Conservation (phyloP, 2,329 filamentous ascomycete genomes). For the Fusarium torulosum region DNA sequence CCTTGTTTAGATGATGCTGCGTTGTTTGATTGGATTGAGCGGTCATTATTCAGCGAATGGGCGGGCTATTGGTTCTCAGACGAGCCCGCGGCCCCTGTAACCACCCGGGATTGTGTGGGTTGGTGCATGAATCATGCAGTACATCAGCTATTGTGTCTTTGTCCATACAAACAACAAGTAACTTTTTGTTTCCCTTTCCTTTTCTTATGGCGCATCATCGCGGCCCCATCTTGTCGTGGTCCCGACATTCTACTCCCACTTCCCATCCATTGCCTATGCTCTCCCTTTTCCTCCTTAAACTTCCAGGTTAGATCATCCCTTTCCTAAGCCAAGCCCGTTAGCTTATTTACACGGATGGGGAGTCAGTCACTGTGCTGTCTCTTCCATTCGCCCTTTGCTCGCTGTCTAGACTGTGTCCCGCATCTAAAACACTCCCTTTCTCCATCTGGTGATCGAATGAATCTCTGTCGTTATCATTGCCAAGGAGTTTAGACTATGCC, state of each 20-base stretch:
- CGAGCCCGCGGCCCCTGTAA: constrained; percentile 21
- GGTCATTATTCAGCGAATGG: constrained; percentile 4
- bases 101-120: constrained; percentile 22
- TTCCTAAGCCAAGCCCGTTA: constrained; percentile 25
- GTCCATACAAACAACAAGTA: not conserved
- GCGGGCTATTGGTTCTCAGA: constrained; percentile 35
- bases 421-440: constrained; percentile 6
- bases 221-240: constrained; percentile 11
- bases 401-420: constrained; percentile 2
- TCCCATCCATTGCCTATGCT: not conserved
- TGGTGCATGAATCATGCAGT: constrained; percentile 21
- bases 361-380: constrained; percentile 20
- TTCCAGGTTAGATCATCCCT: constrained; percentile 4
- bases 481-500: constrained; percentile 34
- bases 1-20: constrained; percentile 11
- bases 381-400: constrained; percentile 18
- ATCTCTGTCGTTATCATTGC: constrained; percentile 29
- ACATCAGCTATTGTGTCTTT: constrained; percentile 14
- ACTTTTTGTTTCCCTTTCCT: not conserved
- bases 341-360: constrained; percentile 5
- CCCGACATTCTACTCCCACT: constrained; percentile 27
- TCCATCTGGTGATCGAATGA: constrained; percentile 16
- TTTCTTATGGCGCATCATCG: constrained; percentile 11
- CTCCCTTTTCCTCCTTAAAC: constrained; percentile 9
- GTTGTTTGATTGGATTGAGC: constrained; percentile 34